Evolutionary conservation across 1,284 basidiomycete species (phyloP), one percentile per base, ranked within the genome.

Genomic region (Meira miltonrushii): DNA sequence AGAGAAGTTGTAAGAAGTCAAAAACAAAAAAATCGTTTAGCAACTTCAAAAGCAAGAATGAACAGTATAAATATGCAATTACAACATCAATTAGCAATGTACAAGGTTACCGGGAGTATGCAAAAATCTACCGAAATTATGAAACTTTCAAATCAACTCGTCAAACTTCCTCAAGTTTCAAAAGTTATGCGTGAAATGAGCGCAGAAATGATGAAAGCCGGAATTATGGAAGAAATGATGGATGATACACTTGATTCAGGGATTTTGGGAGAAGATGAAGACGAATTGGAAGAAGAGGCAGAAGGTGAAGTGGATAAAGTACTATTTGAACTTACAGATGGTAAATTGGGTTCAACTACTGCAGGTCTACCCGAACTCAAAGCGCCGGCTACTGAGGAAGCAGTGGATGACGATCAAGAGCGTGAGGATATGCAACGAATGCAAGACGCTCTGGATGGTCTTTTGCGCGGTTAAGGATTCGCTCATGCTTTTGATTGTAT

Each of bases 101-200:
- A 88, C 71, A 99, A 98, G 81, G 91, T 98, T 43, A 97, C 95
- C 2, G 95, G 95, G 8, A 86, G 91, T 21, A 82, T 99, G 69
- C 92, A 96, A 81, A 97, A 93, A 80, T 94, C 91, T 10, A 93
- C 94, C 1, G 94, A 98, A 80, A 97, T 98, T 65, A 98, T 99
- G 94, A 98, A 90, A 81, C 83, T 93, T 38, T 94, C 93, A 3
- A 98, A 96, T 80, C 82, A 87, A 50, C 84, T 98, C 48, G 83
- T 98, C 72, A 92, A 87, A 76, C 82, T 98, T 39, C 95, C 95
- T 15, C 90, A 98, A 78, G 86, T 98, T 56, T 89, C 87, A 77
- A 87, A 87, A 66, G 85, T 86, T 0, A 98, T 99, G 95, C 85
- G 92, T 33, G 89, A 96, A 75, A 94, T 98, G 92, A 90, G 88